Base-by-base conservation (phyloP, 2,329 filamentous ascomycete genomes). In the Ceratocystis papillata region DNA sequence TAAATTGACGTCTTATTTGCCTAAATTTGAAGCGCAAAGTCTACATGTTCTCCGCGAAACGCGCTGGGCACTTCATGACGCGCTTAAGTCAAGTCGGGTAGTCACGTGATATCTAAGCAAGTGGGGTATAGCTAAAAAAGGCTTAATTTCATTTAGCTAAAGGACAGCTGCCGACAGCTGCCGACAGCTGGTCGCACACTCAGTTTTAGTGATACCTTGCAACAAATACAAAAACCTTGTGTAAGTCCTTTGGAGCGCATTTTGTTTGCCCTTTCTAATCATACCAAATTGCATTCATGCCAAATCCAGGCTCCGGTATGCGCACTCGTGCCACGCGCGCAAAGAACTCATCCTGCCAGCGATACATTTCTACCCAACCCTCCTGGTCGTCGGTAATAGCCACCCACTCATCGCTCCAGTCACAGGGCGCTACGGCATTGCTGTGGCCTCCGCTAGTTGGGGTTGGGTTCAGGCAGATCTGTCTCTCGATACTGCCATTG, bases 211-310 rank as follows among this genome's bases (percentile, higher is more conserved):
- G 7, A 41, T 20, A 15, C 17, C 22, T 53, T 53, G 22, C 25
- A 53, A 22, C 8, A n/a, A n/a, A n/a, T 4, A 20, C 5, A 20
- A n/a, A 20, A 12, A 6, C 3, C 10, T 25, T 7, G 37, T 41
- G 37, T 5, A 41, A 15, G 17, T 60, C 53, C 2, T 30, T 33
- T 33, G 5, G 22, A 4, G 5, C 2, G 10, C 50, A 28, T 55
- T 12, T 12, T 44, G 3, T 55, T 55, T 41, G 17, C n/a, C 20
- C 2, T 33, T 12, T 63, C 62, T 69, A 78, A 67, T 95, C 88
- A 75, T 94, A 94, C 90, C 90, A 96, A 69, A 95, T 91, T n/a
- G 90, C 90, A 76, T 96, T 96, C 90, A 96, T 96, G 1, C 90
- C 90, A 74, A 96, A 96, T 1, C 90, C 90, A n/a, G 88, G 89